phyloP scores from a whole-genome alignment of 805 yeast genomes.

The Hanseniaspora singularis region DNA sequence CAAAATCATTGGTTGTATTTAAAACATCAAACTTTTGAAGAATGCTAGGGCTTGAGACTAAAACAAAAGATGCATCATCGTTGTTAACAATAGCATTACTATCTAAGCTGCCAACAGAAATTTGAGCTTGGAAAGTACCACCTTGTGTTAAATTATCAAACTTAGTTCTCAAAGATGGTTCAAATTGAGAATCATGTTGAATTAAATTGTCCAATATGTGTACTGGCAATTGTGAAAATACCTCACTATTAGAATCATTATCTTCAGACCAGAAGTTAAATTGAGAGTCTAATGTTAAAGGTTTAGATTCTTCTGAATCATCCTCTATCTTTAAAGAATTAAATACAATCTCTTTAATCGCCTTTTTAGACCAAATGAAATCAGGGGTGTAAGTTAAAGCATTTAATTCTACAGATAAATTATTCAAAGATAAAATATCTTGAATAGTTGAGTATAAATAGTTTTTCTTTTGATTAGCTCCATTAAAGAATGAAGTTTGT shows the following conservation, averaged over 20 bases:
- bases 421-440: constrained; percentile 22
- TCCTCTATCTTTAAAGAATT: constrained; percentile 28
- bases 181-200: constrained; percentile 12
- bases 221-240: constrained; percentile 7
- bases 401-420: constrained; percentile 32
- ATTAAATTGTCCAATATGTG: constrained; percentile 13
- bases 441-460: constrained; percentile 15
- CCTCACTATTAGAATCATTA: constrained; percentile 29
- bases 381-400: constrained; percentile 43
- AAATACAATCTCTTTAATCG: constrained; percentile 38
- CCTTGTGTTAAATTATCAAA: constrained; percentile 64
- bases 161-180: constrained; percentile 45
- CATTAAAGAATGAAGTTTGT: constrained; percentile 30
- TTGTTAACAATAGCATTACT: constrained; percentile 27
- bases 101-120: constrained; percentile 25
- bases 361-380: constrained; percentile 45
- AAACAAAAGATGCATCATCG: constrained; percentile 50
- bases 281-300: constrained; percentile 22
- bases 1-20: constrained; percentile 45
- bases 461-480: constrained; percentile 11
- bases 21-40: constrained; percentile 50
- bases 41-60: constrained; percentile 50
- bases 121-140: constrained; percentile 63
- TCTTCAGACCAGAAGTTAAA: constrained; percentile 60
- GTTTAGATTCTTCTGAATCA: constrained; percentile 19